phyloP scores from a whole-genome alignment of 2,329 filamentous ascomycete genomes.

The Talaromyces sp. region DNA sequence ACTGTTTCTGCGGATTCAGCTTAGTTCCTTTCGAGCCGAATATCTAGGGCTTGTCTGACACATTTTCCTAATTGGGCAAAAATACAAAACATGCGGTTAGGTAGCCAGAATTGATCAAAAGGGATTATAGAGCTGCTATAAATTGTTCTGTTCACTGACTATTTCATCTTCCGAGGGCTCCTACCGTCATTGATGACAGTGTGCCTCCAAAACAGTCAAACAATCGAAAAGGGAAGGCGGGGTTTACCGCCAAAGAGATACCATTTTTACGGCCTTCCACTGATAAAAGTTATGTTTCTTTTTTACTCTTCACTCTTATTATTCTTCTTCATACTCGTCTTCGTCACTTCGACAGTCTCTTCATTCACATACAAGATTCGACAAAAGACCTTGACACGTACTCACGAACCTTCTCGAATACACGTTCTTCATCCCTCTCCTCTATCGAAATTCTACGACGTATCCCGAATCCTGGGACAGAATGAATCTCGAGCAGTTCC shows the following conservation, averaged over 20 bases:
- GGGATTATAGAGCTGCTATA: neutral
- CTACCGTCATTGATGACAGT: too few species aligned
- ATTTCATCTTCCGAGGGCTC: too few species aligned
- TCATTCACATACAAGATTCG: neutral
- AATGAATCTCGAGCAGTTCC: constrained; percentile 10
- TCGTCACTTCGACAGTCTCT: too few species aligned
- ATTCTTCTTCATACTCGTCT: too few species aligned
- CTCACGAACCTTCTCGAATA: neutral
- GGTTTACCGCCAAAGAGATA: too few species aligned
- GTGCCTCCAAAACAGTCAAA: too few species aligned
- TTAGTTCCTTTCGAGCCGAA: neutral
- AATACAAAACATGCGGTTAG: neutral
- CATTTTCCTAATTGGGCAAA: neutral
- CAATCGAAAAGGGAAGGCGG: too few species aligned
- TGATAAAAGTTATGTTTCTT: too few species aligned
- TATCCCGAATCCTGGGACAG: neutral
- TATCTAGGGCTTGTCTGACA: neutral
- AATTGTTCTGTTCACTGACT: too few species aligned
- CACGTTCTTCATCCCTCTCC: neutral
- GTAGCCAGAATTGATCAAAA: neutral
- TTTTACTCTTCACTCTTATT: too few species aligned
- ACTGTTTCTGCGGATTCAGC: constrained; percentile 17
- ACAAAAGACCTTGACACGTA: neutral
- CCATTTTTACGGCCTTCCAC: too few species aligned
- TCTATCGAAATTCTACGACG: neutral